Percentiles rank a stretch among this genome's conserved stretches.
phyloP scores from a whole-genome alignment of 108 stramenopile genomes.

The Cyclostephanos tholiformis region DNA sequence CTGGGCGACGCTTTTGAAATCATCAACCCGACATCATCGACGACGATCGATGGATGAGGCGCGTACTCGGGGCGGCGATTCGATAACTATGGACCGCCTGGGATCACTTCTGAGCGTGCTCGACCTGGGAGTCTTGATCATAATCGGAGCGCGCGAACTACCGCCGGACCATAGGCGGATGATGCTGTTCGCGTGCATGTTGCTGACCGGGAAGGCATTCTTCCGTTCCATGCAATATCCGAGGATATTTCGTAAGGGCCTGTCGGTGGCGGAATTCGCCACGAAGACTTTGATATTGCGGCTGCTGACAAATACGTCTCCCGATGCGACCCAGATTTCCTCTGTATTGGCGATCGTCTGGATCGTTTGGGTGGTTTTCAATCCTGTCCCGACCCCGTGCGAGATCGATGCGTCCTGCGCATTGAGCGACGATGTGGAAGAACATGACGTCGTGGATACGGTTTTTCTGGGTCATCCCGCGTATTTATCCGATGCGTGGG shows the following conservation, averaged over 20 bases:
- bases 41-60: neutral
- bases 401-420: slow-evolving; percentile 17
- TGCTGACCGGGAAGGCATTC: slow-evolving; percentile 36
- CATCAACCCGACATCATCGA: slow-evolving; percentile 7
- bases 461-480: slow-evolving; percentile 56
- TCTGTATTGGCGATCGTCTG: slow-evolving; percentile 32
- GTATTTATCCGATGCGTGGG: slow-evolving; percentile 51
- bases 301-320: slow-evolving; percentile 7
- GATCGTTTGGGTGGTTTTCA: slow-evolving; percentile 37
- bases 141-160: slow-evolving; percentile 14
- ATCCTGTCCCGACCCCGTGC: slow-evolving; percentile 35
- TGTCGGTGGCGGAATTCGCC: slow-evolving; percentile 18
- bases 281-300: slow-evolving; percentile 27
- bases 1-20: slow-evolving; percentile 37
- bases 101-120: slow-evolving; percentile 17
- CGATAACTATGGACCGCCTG: neutral
- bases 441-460: slow-evolving; percentile 1
- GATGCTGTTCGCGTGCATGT: slow-evolving; percentile 16
- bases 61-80: neutral
- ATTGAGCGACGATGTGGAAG: neutral
- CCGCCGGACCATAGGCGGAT: slow-evolving; percentile 5
- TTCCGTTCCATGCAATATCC: slow-evolving; percentile 24
- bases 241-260: slow-evolving; percentile 15
- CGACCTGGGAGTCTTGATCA: slow-evolving; percentile 44
- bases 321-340: neutral